Evolutionary conservation across 163 green algal genomes (phyloP).

Genomic region (Volvox carteri): DNA sequence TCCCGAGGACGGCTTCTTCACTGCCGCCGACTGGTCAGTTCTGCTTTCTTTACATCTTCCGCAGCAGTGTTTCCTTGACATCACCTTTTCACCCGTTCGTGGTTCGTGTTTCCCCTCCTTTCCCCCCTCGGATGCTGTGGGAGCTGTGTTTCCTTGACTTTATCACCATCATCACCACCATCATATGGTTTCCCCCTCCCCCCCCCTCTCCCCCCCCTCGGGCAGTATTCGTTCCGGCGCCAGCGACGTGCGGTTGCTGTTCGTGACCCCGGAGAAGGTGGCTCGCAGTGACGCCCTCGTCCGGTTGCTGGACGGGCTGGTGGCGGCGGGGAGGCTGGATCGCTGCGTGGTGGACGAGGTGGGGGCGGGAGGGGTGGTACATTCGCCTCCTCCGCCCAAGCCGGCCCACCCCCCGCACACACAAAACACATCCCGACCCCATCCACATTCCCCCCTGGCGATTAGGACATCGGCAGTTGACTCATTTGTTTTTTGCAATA

Average conservation of each 20-base stretch:
- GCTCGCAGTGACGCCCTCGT: constrained; percentile 80
- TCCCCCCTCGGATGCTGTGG: not conserved
- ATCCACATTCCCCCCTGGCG: no score
- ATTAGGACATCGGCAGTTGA: no score
- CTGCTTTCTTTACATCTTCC: not conserved
- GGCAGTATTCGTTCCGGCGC: constrained; percentile 46
- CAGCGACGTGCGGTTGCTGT: constrained; percentile 78
- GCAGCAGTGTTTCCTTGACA: not conserved
- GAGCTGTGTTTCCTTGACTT: not conserved
- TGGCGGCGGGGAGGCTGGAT: constrained; percentile 71
- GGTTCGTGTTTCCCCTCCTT: not conserved
- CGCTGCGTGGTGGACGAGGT: constrained; percentile 88
- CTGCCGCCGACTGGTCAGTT: no score
- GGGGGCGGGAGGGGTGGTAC: not conserved
- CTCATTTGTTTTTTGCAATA: not conserved
- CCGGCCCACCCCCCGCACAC: no score
- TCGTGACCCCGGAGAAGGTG: constrained; percentile 93
- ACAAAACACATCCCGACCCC: no score
- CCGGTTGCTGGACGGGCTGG: constrained; percentile 75
- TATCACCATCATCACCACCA: not conserved
- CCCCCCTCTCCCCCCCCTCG: not conserved
- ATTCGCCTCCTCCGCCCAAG: no score
- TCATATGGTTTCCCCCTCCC: not conserved
- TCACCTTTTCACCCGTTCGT: not conserved
- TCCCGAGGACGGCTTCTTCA: no score